Evolutionary conservation across 257 asterid species (phyloP).

Genomic region (Solanum clarkiae): DNA sequence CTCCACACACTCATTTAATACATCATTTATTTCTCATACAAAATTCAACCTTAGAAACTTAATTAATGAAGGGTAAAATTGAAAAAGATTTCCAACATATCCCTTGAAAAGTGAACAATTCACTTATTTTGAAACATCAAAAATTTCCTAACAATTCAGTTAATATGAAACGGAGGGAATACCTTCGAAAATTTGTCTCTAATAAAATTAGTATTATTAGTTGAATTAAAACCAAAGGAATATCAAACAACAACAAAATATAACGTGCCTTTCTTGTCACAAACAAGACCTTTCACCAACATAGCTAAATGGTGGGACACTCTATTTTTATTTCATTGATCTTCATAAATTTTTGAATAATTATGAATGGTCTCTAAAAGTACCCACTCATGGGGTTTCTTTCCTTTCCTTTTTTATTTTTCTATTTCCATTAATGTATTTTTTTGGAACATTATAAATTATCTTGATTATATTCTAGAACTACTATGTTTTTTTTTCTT

Average conservation of each 20-base stretch:
- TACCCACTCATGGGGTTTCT: background rate
- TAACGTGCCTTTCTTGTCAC: background rate
- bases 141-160: no score
- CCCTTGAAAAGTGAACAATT: no score
- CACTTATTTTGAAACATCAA: no score
- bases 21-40: no score
- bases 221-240: background rate
- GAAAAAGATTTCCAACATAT: no score
- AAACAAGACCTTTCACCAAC: conserved; percentile 13
- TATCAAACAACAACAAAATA: background rate
- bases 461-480: background rate
- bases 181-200: no score
- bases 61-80: no score
- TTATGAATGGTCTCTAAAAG: background rate
- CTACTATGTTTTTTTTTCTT: background rate
- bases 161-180: no score
- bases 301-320: conserved; percentile 15
- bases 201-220: background rate
- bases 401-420: background rate
- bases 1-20: no score
- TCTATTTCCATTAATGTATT: background rate
- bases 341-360: background rate
- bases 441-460: background rate
- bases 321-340: background rate
- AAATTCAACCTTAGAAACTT: no score